These are phyloP conservation scores for Colletotrichum endophyticum DNA, from an alignment of 2,329 filamentous ascomycete species.

Conservation along the genomic window DNA sequence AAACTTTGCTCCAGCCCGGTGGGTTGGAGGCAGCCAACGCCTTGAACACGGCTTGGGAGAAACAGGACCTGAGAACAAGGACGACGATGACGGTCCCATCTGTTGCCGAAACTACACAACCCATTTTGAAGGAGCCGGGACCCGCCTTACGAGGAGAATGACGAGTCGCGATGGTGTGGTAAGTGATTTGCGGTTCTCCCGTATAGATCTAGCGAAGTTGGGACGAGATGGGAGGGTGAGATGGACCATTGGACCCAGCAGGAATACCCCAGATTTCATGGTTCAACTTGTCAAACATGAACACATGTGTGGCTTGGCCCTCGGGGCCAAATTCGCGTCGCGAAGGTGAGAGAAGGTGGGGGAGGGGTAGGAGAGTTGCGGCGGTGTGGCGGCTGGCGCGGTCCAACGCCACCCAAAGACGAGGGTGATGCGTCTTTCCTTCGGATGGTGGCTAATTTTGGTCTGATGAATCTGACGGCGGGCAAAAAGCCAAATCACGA, in stretches of 20 bases:
- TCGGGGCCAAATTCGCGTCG: slow-evolving; percentile 6
- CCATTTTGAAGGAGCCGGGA: not conserved
- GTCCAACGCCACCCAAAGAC: not conserved
- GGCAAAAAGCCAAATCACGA: not conserved
- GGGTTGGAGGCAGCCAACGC: not conserved
- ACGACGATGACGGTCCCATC: not conserved
- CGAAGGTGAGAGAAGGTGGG: not conserved
- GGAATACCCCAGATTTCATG: not conserved
- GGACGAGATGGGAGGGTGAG: not conserved
- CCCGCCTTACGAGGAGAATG: not conserved
- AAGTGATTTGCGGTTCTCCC: not conserved
- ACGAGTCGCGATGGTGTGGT: not conserved
- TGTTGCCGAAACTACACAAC: not conserved
- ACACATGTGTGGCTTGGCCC: not conserved
- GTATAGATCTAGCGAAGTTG: not conserved
- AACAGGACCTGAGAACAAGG: not conserved
- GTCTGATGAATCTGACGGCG: not conserved
- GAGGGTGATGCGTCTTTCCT: not conserved
- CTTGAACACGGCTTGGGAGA: not conserved
- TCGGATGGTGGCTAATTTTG: not conserved
- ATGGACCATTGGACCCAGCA: not conserved
- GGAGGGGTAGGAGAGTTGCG: not conserved
- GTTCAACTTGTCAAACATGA: slow-evolving; percentile 8
- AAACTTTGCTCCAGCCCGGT: not conserved
- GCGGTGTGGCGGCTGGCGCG: not conserved